phyloP scores from a whole-genome alignment of 371 early-diverging fungal genomes.

The Funneliformis caledonium region DNA sequence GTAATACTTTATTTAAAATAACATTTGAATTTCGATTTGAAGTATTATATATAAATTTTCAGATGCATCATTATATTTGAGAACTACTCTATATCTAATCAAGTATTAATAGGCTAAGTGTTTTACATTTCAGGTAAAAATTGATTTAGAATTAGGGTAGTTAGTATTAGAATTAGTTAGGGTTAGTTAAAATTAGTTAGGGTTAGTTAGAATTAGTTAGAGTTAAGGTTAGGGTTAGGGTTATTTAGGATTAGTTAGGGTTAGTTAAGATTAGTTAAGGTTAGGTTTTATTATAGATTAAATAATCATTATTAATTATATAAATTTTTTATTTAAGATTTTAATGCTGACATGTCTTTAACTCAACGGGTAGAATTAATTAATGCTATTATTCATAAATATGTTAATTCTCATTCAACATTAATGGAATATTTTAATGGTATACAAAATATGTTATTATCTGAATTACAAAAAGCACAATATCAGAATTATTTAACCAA shows the following conservation, averaged over 20 bases:
- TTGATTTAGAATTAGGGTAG: too few species aligned
- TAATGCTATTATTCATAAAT: background rate
- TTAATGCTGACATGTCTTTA: background rate
- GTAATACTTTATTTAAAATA: background rate
- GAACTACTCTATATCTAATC: too few species aligned
- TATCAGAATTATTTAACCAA: background rate
- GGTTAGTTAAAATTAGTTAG: too few species aligned
- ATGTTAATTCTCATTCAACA: background rate
- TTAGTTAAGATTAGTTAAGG: background rate
- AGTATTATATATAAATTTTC: background rate
- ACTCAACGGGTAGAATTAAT: background rate
- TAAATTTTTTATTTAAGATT: background rate
- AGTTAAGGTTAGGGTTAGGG: too few species aligned
- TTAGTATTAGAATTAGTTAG: too few species aligned
- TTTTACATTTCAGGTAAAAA: too few species aligned
- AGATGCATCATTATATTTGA: background rate
- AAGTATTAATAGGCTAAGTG: too few species aligned
- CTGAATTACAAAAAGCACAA: background rate
- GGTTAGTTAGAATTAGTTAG: constrained; percentile 2
- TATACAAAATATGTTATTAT: background rate
- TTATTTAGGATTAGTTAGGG: too few species aligned
- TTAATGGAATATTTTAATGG: background rate
- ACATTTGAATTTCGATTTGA: background rate
- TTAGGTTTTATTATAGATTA: background rate
- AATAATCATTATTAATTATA: background rate